Evolutionary conservation across 148 eudicot species (phyloP), one percentile per base, ranked within the genome.

Genomic region (Hydrangea macrophylla): DNA sequence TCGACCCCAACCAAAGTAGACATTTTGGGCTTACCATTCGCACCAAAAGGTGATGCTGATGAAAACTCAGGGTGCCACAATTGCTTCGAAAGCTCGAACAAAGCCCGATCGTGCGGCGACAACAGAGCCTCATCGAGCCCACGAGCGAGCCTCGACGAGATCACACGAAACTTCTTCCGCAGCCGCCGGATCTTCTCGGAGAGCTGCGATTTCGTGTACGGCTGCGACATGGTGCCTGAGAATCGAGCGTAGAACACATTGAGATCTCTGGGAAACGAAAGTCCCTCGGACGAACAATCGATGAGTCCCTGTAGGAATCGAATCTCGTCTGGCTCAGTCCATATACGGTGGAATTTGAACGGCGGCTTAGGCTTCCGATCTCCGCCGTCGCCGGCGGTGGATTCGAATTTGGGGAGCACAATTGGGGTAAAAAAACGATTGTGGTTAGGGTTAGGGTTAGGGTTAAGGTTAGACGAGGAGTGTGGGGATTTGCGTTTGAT

Each of bases 291-390:
- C 5, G 71, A 48, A 37, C 62, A 68, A 17, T 78, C 74, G 26
- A 78, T 50, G 35, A 81, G 77, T 28, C 77, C 71, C 23, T 75
- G 82, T 10, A 81, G 72, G 57, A 81, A 81, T 0, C 79, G 77
- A 73, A 81, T 78, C 85, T 81, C 85, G 72, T 81, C 85, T 8
- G 79, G 75, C 42, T 81, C 85, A 31, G 81, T 74, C 85, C 85
- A 81, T 50, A 81, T 67, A 32, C 84, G 48, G 69, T 81, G 81
- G 74, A 81, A 81, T 54, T 81, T 81, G 76, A 71, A 74, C 9
- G 85, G 82, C 25, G 79, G 71, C 3, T n/a, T n/a, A n/a, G 53
- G 42, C 18, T 22, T 58, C 22, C 55, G 40, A 30, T 58, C 72
- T 27, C 30, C 70, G 33, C 30, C 59, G 0, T 12, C 44, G 30